phyloP scores from a whole-genome alignment of 129 eudicot species.

The Flaveria robusta region DNA sequence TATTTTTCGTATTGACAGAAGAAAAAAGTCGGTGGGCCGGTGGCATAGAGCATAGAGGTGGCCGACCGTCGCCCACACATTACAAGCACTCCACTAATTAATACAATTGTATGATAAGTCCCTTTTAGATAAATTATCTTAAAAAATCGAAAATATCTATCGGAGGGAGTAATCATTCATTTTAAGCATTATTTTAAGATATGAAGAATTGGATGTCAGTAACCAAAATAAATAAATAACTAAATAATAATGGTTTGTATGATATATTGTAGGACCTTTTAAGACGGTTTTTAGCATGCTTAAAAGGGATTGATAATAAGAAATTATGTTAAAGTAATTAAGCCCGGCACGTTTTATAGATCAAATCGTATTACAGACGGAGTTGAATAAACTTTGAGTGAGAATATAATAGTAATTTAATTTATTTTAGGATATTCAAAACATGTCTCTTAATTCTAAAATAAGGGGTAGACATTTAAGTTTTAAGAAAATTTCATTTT shows the following conservation, averaged over 20 bases:
- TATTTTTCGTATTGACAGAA: not conserved
- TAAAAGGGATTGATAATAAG: not conserved
- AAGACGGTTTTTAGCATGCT: not conserved
- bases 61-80: not conserved
- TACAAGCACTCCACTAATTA: constrained; percentile 6
- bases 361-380: not conserved
- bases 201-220: not conserved
- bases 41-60: not conserved
- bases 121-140: too few species aligned
- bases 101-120: not conserved
- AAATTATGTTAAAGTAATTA: not conserved
- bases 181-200: not conserved
- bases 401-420: too few species aligned
- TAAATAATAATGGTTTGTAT: not conserved
- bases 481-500: too few species aligned
- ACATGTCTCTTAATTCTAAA: too few species aligned
- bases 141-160: too few species aligned
- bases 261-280: not conserved
- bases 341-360: not conserved
- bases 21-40: constrained; percentile 10
- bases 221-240: not conserved
- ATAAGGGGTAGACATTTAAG: too few species aligned
- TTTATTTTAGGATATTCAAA: too few species aligned
- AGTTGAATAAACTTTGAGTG: too few species aligned
- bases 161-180: not conserved